These are phyloP conservation scores for Beauveria asiatica DNA, from an alignment of 2,329 filamentous ascomycete species.

Conservation along the genomic window DNA sequence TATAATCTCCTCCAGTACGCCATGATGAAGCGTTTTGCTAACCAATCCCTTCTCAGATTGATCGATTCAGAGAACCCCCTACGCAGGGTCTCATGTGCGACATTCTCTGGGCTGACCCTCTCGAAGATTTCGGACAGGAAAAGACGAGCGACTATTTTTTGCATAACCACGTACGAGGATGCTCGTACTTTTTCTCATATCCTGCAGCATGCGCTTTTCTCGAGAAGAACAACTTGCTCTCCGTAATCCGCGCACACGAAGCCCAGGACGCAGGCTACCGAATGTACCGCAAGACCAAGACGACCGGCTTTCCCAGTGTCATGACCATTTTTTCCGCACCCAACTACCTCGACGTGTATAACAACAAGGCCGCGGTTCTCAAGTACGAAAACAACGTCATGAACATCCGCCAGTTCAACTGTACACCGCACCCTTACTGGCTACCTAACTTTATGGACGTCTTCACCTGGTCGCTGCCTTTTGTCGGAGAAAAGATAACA, in stretches of 20 bases:
- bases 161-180: constrained; percentile 96
- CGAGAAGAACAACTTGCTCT: constrained; percentile 97
- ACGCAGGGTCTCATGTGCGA: constrained; percentile 99
- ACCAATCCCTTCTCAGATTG: constrained; percentile 48
- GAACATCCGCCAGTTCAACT: constrained; percentile 99
- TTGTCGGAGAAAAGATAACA: constrained; percentile 98
- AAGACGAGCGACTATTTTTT: constrained; percentile 97
- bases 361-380: constrained; percentile 97
- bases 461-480: constrained; percentile 98
- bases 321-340: constrained; percentile 99
- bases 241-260: constrained; percentile 94
- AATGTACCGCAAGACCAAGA: constrained; percentile 98
- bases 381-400: constrained; percentile 99
- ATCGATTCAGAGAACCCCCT: constrained; percentile 93
- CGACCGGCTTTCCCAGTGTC: constrained; percentile 95
- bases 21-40: not conserved
- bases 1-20: not conserved
- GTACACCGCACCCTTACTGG: constrained; percentile 98
- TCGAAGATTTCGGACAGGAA: constrained; percentile 97
- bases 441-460: constrained; percentile 99
- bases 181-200: constrained; percentile 99
- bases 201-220: constrained; percentile 93
- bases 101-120: constrained; percentile 94
- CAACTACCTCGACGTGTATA: constrained; percentile 98
- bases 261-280: constrained; percentile 97